Evolutionary conservation across 805 yeast species (phyloP).

Genomic region (Hanseniaspora singularis): DNA sequence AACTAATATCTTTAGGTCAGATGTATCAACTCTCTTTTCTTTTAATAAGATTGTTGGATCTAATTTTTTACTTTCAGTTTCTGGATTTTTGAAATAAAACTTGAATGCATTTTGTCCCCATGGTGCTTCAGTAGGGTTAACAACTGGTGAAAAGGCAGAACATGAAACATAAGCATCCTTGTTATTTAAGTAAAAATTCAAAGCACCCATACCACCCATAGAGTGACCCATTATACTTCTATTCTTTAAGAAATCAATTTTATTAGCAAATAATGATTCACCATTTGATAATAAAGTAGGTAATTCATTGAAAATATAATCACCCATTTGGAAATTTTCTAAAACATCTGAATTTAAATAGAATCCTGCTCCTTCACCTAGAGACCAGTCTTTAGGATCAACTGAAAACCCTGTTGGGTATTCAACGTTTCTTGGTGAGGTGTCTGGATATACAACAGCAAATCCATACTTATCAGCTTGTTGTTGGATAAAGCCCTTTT

Average conservation of each 20-base stretch:
- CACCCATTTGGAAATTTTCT: conserved; percentile 71
- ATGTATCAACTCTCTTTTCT: conserved; percentile 31
- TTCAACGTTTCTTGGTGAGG: conserved; percentile 75
- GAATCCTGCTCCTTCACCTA: conserved; percentile 93
- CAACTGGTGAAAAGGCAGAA: conserved; percentile 83
- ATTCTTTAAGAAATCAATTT: conserved; percentile 47
- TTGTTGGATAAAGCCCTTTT: conserved; percentile 78
- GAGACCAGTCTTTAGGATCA: conserved; percentile 57
- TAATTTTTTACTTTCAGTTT: conserved; percentile 49
- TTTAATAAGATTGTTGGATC: conserved; percentile 76
- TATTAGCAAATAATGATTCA: conserved; percentile 29
- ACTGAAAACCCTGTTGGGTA: conserved; percentile 53
- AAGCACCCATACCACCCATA: conserved; percentile 96
- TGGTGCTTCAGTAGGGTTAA: conserved; percentile 60
- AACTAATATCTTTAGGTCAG: conserved; percentile 54
- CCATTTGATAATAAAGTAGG: conserved; percentile 37
- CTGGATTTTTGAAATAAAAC: conserved; percentile 47
- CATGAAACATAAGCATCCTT: conserved; percentile 65
- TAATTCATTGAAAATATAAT: conserved; percentile 67
- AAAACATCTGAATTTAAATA: conserved; percentile 71
- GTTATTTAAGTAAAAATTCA: conserved; percentile 53
- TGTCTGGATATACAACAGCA: conserved; percentile 88
- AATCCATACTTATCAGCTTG: conserved; percentile 73
- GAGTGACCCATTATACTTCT: conserved; percentile 89
- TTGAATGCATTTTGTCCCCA: conserved; percentile 86